phyloP scores from a whole-genome alignment of 2,329 filamentous ascomycete genomes.

The Chalaropsis ovoidea region DNA sequence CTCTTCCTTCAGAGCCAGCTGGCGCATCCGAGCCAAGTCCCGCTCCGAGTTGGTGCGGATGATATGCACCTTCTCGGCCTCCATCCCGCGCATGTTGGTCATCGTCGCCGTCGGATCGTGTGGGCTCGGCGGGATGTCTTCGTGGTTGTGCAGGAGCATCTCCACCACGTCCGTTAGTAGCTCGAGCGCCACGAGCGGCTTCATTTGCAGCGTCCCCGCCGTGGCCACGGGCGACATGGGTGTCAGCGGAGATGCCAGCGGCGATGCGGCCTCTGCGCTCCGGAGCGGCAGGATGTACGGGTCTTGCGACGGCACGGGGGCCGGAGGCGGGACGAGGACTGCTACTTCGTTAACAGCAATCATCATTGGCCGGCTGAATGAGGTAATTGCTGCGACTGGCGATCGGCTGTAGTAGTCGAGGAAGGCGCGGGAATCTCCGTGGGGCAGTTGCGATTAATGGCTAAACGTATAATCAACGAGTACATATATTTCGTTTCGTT shows the following conservation, averaged over 20 bases:
- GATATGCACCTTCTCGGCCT: constrained; percentile 52
- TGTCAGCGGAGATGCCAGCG: constrained; percentile 27
- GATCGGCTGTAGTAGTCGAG: not conserved
- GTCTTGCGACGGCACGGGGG: constrained; percentile 38
- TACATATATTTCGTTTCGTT: not conserved
- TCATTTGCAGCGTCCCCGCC: constrained; percentile 43
- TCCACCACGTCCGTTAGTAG: constrained; percentile 65
- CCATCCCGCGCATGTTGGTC: constrained; percentile 53
- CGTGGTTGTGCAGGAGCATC: constrained; percentile 59
- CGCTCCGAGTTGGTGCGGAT: constrained; percentile 48
- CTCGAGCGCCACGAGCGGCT: constrained; percentile 62
- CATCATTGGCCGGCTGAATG: not conserved
- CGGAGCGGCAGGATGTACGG: constrained; percentile 29
- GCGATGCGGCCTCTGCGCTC: constrained; percentile 15
- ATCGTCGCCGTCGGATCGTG: constrained; percentile 53
- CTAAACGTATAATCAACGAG: not conserved
- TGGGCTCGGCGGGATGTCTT: constrained; percentile 72
- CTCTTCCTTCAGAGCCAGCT: constrained; percentile 34
- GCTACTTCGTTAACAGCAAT: constrained; percentile 7
- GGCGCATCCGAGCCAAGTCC: constrained; percentile 40
- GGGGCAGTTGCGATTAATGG: not conserved
- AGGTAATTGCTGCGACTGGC: not conserved
- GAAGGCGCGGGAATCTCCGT: not conserved
- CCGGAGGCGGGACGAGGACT: constrained; percentile 34
- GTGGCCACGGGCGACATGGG: constrained; percentile 28